phyloP scores from a whole-genome alignment of 495 filamentous ascomycete genomes.

The Extremus antarcticus region DNA sequence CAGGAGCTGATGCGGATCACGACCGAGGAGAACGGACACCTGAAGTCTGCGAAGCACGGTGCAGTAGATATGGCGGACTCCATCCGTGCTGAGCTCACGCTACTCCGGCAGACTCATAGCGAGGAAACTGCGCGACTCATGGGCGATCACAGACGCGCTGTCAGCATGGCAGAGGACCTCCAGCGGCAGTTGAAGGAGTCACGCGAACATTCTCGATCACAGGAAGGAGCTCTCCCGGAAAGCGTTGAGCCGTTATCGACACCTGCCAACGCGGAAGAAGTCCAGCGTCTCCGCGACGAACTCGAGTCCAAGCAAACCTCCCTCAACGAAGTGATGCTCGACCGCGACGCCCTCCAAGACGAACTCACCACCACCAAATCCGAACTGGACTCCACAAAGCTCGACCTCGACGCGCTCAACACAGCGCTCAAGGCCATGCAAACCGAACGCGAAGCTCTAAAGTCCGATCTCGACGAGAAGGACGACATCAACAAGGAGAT shows the following conservation, averaged over 20 bases:
- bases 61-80: neutral
- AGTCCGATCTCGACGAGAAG: neutral
- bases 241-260: neutral
- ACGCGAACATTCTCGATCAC: conserved; percentile 7
- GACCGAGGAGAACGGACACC: neutral
- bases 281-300: conserved; percentile 1
- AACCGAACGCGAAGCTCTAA: neutral
- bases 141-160: neutral
- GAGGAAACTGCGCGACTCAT: neutral
- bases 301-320: neutral
- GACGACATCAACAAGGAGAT: conserved; percentile 2
- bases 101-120: neutral
- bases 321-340: conserved; percentile 10
- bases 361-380: conserved; percentile 2
- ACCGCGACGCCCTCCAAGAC: conserved; percentile 16
- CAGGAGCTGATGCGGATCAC: neutral
- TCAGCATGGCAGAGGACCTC: neutral
- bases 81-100: neutral
- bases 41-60: neutral
- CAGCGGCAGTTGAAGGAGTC: conserved; percentile 7
- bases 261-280: neutral
- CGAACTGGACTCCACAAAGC: neutral
- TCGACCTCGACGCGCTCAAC: neutral
- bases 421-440: neutral
- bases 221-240: conserved; percentile 3